A percentile compares a stretch with the other conserved stretches of the same genome.
phyloP scores from a whole-genome alignment of 2,329 filamentous ascomycete species.

The Dothideomycetidae sp. region DNA sequence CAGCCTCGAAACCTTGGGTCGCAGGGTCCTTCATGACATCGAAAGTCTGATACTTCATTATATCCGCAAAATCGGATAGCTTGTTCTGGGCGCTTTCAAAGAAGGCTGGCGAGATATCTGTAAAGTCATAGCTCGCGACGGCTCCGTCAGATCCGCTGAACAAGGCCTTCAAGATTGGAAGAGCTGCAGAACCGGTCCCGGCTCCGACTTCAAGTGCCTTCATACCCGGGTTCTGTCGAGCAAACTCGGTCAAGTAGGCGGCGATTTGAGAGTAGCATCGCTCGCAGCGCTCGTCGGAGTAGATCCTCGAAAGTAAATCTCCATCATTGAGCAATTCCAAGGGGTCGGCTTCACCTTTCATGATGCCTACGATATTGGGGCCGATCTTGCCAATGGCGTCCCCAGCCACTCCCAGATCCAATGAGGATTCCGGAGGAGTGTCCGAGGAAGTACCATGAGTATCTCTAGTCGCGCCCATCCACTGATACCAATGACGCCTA shows the following conservation, averaged over 20 bases:
- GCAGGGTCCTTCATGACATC: slow-evolving; percentile 22
- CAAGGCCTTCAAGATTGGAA: slow-evolving; percentile 22
- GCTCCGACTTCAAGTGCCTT: slow-evolving; percentile 33
- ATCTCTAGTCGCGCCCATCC: not conserved
- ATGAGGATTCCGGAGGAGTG: not conserved
- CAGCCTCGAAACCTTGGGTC: slow-evolving; percentile 22
- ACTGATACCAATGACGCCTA: not conserved
- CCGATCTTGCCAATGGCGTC: not conserved
- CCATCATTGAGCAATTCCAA: not conserved
- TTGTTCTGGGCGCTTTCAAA: slow-evolving; percentile 13
- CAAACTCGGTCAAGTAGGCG: slow-evolving; percentile 20
- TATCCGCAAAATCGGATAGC: slow-evolving; percentile 8
- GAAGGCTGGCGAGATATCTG: slow-evolving; percentile 31
- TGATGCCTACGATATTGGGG: not conserved
- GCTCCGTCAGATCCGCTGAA: not conserved
- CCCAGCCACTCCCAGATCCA: not conserved
- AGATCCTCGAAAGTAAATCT: not conserved
- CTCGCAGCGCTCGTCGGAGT: not conserved
- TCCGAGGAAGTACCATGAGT: not conserved
- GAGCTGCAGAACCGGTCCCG: slow-evolving; percentile 32
- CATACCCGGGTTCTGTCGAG: slow-evolving; percentile 28
- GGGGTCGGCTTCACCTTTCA: not conserved
- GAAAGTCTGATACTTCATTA: slow-evolving; percentile 21
- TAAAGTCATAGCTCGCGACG: slow-evolving; percentile 29
- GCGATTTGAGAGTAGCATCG: slow-evolving; percentile 1